Conservation (phyloP, 768 basidiomycete genomes). For the Chalciporus pseudorubinellus region DNA sequence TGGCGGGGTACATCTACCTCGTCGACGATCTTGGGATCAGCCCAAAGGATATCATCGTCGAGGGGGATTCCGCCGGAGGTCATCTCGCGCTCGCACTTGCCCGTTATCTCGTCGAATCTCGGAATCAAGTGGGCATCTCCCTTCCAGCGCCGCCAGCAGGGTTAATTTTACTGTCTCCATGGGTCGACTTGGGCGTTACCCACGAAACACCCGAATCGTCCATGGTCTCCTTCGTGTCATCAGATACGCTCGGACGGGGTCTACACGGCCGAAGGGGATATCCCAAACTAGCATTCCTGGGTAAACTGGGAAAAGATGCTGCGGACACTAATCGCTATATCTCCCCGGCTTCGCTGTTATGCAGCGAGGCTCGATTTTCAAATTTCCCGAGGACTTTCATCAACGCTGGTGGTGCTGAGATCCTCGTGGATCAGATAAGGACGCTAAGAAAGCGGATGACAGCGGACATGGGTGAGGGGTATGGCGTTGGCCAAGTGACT, state of each 20-base stretch:
- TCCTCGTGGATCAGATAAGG: constrained; percentile 37
- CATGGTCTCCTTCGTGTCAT: constrained; percentile 5
- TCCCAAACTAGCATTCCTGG: constrained; percentile 40
- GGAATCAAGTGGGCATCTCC: constrained; percentile 11
- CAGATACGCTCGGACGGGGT: constrained; percentile 28
- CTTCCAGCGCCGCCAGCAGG: constrained; percentile 14
- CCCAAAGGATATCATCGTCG: constrained; percentile 56
- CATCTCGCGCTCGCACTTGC: constrained; percentile 61
- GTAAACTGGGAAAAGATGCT: constrained; percentile 37
- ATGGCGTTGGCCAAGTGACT: constrained; percentile 18
- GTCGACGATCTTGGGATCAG: constrained; percentile 51
- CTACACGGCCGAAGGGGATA: constrained; percentile 28
- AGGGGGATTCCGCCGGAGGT: constrained; percentile 70
- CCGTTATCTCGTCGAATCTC: constrained; percentile 54
- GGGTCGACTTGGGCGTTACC: constrained; percentile 11
- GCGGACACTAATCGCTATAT: constrained; percentile 51
- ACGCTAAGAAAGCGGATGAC: constrained; percentile 22
- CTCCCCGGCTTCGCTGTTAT: constrained; percentile 49
- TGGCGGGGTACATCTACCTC: constrained; percentile 66
- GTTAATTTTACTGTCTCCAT: constrained; percentile 20
- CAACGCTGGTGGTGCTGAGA: constrained; percentile 30
- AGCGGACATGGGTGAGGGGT: constrained; percentile 32
- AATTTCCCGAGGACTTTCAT: constrained; percentile 36
- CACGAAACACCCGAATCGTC: constrained; percentile 13
- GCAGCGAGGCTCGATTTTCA: constrained; percentile 30